Evolutionary conservation across 2,329 filamentous ascomycete species (phyloP).

Genomic region (Fusarium chlamydosporum): DNA sequence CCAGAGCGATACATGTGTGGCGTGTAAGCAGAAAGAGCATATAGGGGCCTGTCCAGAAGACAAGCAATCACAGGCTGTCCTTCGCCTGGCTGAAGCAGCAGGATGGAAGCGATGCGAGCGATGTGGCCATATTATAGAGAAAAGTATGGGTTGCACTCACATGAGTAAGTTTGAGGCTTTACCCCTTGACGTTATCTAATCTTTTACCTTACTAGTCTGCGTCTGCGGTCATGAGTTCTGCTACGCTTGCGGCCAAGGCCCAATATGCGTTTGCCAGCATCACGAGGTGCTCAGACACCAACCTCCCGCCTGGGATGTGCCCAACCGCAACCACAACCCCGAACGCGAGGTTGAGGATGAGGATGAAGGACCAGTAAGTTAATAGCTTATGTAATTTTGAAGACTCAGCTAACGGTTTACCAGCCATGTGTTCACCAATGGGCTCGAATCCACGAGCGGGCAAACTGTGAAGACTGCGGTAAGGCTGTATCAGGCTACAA

Average conservation of each 20-base stretch:
- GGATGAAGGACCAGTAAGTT: neutral
- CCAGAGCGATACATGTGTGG: conserved; percentile 59
- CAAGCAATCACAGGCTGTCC: conserved; percentile 55
- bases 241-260: neutral
- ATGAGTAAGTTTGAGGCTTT: conserved; percentile 63
- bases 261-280: neutral
- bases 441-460: neutral
- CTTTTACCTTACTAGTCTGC: neutral
- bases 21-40: conserved; percentile 65
- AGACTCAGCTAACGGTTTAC: neutral
- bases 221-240: neutral
- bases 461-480: neutral
- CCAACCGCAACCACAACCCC: too few relatives aligned
- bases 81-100: conserved; percentile 57
- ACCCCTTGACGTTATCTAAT: too few relatives aligned
- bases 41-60: conserved; percentile 64
- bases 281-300: too few relatives aligned
- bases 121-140: conserved; percentile 64
- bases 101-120: conserved; percentile 66
- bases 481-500: neutral
- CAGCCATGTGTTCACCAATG: neutral
- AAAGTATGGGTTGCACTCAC: conserved; percentile 66
- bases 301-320: too few relatives aligned
- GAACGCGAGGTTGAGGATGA: neutral
- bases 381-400: neutral